Evolutionary conservation across 2,329 filamentous ascomycete species (phyloP).

Genomic region (Aspergillus carbonarius): DNA sequence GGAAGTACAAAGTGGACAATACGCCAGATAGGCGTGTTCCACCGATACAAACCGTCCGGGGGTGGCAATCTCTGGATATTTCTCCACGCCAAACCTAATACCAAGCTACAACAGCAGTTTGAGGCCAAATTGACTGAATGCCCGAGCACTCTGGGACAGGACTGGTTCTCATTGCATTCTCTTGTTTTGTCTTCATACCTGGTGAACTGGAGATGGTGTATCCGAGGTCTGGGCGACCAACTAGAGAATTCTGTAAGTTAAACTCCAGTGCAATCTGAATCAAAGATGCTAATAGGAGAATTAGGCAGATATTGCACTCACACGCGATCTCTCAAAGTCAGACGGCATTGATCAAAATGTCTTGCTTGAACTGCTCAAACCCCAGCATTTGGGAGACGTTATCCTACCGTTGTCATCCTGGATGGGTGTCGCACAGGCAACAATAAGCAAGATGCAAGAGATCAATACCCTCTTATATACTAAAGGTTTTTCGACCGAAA

Average conservation of each 20-base stretch:
- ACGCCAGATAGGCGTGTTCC: slow-evolving; percentile 20
- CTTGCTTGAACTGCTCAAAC: slow-evolving; percentile 8
- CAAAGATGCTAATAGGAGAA: not conserved
- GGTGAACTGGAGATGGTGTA: slow-evolving; percentile 14
- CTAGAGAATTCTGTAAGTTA: slow-evolving; percentile 15
- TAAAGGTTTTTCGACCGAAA: not conserved
- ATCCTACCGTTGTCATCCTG: slow-evolving; percentile 8
- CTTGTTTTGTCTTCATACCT: slow-evolving; percentile 14
- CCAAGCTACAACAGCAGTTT: slow-evolving; percentile 9
- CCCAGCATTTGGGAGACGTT: slow-evolving; percentile 14
- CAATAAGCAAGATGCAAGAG: slow-evolving; percentile 9
- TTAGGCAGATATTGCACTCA: slow-evolving; percentile 17
- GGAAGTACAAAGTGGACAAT: slow-evolving; percentile 15
- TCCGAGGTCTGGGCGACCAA: slow-evolving; percentile 11
- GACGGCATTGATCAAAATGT: not conserved
- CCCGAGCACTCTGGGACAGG: not conserved
- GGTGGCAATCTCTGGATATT: slow-evolving; percentile 19
- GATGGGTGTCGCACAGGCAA: slow-evolving; percentile 9
- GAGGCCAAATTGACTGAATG: not conserved
- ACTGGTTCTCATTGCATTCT: slow-evolving; percentile 16
- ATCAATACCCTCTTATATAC: slow-evolving; percentile 11
- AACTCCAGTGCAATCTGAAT: not conserved
- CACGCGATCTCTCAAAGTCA: slow-evolving; percentile 7
- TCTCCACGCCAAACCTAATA: slow-evolving; percentile 11
- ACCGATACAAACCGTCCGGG: slow-evolving; percentile 11